Evolutionary conservation across 805 yeast species (phyloP).

Genomic region (Citeromyces matritensis): DNA sequence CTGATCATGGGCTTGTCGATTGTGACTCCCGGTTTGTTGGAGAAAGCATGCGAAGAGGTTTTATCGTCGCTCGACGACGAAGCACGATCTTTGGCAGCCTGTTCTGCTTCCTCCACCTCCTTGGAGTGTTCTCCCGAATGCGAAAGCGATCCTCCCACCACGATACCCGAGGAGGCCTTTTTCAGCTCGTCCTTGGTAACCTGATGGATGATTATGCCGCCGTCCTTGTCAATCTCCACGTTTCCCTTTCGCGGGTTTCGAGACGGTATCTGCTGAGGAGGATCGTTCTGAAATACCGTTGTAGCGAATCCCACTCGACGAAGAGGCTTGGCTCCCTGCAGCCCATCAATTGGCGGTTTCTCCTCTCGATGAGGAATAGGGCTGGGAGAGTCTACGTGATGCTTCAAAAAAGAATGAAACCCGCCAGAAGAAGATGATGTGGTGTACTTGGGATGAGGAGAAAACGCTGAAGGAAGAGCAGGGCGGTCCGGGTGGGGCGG

Average conservation of each 20-base stretch:
- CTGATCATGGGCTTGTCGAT: slow-evolving; percentile 60
- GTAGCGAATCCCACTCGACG: slow-evolving; percentile 67
- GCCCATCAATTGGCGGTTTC: slow-evolving; percentile 13
- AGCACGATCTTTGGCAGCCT: slow-evolving; percentile 2
- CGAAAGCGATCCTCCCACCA: slow-evolving; percentile 61
- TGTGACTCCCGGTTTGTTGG: slow-evolving; percentile 17
- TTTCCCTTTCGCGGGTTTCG: slow-evolving; percentile 71
- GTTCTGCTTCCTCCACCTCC: slow-evolving; percentile 10
- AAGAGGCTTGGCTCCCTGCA: slow-evolving; percentile 19
- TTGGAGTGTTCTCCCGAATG: slow-evolving; percentile 1
- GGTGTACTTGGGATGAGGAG: slow-evolving; percentile 12
- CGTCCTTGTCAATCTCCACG: slow-evolving; percentile 24
- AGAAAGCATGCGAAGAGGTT: slow-evolving; percentile 8
- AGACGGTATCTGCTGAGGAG: slow-evolving; percentile 91
- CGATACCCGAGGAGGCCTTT: slow-evolving; percentile 46
- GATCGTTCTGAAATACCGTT: slow-evolving; percentile 60
- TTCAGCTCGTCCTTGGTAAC: slow-evolving; percentile 14
- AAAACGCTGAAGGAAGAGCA: slow-evolving; percentile 31
- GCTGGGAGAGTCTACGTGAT: slow-evolving; percentile 7
- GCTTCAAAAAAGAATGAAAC: slow-evolving; percentile 1
- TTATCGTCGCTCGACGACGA: slow-evolving; percentile 11
- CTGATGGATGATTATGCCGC: slow-evolving; percentile 17
- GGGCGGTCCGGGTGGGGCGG: slow-evolving; percentile 36
- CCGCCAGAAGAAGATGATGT: slow-evolving; percentile 11
- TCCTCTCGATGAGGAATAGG: slow-evolving; percentile 13